phyloP scores from a whole-genome alignment of 2,329 filamentous ascomycete genomes.

The Fusarium sp. region DNA sequence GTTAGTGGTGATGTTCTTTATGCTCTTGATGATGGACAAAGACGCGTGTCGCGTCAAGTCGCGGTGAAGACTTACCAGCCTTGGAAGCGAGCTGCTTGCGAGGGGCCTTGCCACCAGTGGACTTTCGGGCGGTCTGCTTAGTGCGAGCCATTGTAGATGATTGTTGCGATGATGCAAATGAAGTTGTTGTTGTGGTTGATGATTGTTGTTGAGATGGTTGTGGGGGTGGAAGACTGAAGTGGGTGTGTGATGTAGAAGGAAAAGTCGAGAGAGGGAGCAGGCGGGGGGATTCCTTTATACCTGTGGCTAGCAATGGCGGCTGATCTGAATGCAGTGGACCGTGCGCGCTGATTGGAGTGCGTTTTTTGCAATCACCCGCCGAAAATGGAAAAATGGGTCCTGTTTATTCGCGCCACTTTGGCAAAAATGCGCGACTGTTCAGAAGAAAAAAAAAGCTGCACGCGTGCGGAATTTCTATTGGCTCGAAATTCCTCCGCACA shows the following conservation, averaged over 20 bases:
- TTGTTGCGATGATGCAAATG: conserved; percentile 49
- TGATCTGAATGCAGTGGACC: conserved; percentile 50
- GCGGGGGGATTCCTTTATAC: conserved; percentile 61
- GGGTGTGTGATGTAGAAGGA: conserved; percentile 57
- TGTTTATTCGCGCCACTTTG: conserved; percentile 12
- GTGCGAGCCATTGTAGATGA: conserved; percentile 69
- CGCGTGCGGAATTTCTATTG: conserved; percentile 45
- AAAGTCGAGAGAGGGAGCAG: conserved; percentile 51
- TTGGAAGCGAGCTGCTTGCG: conserved; percentile 99
- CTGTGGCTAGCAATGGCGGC: conserved; percentile 50
- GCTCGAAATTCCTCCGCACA: conserved; percentile 18
- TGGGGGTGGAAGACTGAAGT: conserved; percentile 47
- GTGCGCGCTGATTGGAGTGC: conserved; percentile 40
- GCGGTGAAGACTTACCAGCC: conserved; percentile 65
- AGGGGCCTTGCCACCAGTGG: conserved; percentile 81
- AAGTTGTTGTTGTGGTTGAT: conserved; percentile 43
- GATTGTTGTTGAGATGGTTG: conserved; percentile 44
- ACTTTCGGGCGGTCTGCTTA: conserved; percentile 79
- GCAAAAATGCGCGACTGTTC: conserved; percentile 31
- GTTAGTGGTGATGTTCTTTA: conserved; percentile 24
- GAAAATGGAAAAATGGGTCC: conserved; percentile 37
- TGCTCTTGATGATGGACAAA: not conserved
- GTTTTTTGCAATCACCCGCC: conserved; percentile 40
- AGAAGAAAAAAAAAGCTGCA: conserved; percentile 28
- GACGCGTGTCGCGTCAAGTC: conserved; percentile 29